Base-by-base conservation (phyloP, 139 green algal genomes). In the Klebsormidium nitens region DNA sequence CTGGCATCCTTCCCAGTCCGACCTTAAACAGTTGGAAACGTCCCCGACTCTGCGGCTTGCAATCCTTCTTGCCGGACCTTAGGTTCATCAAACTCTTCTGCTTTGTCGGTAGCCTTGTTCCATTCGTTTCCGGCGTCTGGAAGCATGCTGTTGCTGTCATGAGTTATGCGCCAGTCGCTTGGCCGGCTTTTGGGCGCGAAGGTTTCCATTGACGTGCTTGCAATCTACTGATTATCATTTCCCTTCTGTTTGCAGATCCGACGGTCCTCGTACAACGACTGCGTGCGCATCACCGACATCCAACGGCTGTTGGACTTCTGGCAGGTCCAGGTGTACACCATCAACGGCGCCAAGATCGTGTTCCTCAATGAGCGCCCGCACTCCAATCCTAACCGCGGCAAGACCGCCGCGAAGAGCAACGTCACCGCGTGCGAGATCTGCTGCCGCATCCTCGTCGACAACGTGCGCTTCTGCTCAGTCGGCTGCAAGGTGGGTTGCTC, bases 321-420 rank as follows among this genome's bases (percentile, higher is more conserved):
- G 0, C 79, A 74, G 32, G 85, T 95, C 47, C 89, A 95, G 75
- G 75, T 86, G 8, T 94, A 94, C 77, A 81, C 89, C 29, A 94
- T 94, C 78, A 94, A 94, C 69, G 80, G 80, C 44, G 78, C 84
- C 19, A 81, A 84, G 69, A 90, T 95, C 44, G 61, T 94, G 14
- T 95, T 95, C 76, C 80, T 95, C 28, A 82, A 82, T 1, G 65
- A 84, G 26, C 79, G 89, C 1, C 89, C 89, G 34, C 89, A 95
- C 39, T n/a, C 64, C 1, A 26, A 29, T 0, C 66, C 56, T n/a
- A n/a, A n/a, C n/a, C n/a, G n/a, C 14, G 46, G 44, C 3, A 78
- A 78, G 28, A 49, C 64, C 37, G 47, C 64, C 23, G 46, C 64
- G 26, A 59, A 72, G n/a, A n/a, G n/a, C n/a, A n/a, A n/a, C n/a